Evolutionary conservation across 75 land plant genomes (phyloP).

Genomic region (Isoetes taiwanensis): DNA sequence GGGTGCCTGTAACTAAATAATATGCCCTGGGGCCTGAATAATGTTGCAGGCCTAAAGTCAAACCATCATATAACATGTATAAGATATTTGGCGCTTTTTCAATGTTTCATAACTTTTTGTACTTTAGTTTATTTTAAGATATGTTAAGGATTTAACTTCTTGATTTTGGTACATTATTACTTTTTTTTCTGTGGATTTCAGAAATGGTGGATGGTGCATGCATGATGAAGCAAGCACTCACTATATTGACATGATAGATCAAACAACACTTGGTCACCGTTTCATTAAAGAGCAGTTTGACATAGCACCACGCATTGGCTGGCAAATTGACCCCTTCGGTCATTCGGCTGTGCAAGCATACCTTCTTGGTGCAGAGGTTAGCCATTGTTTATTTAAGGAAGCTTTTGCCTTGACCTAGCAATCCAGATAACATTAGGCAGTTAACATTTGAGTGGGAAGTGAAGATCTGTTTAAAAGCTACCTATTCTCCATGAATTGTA

Average conservation of each 20-base stretch:
- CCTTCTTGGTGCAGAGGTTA: conserved; percentile 78
- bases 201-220: conserved; percentile 99
- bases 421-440: too few relatives aligned
- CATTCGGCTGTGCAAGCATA: conserved; percentile 79
- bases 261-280: conserved; percentile 79
- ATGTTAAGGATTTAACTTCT: too few relatives aligned
- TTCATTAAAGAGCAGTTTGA: conserved; percentile 66
- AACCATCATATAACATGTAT: too few relatives aligned
- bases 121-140: too few relatives aligned
- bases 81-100: too few relatives aligned
- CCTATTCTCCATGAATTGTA: neutral
- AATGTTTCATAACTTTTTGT: too few relatives aligned
- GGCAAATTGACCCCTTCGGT: conserved; percentile 99
- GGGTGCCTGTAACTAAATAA: too few relatives aligned
- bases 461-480: neutral
- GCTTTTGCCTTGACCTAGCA: conserved; percentile 6
- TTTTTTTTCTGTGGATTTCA: conserved; percentile 14
- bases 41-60: too few relatives aligned
- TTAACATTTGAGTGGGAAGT: too few relatives aligned
- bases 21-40: too few relatives aligned
- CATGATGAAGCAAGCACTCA: conserved; percentile 89
- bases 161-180: too few relatives aligned
- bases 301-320: conserved; percentile 56
- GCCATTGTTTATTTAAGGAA: too few relatives aligned
- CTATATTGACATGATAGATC: conserved; percentile 97